Evolutionary conservation across 2,329 filamentous ascomycete genomes (phyloP).

Genomic region (Gyromitra esculenta): DNA sequence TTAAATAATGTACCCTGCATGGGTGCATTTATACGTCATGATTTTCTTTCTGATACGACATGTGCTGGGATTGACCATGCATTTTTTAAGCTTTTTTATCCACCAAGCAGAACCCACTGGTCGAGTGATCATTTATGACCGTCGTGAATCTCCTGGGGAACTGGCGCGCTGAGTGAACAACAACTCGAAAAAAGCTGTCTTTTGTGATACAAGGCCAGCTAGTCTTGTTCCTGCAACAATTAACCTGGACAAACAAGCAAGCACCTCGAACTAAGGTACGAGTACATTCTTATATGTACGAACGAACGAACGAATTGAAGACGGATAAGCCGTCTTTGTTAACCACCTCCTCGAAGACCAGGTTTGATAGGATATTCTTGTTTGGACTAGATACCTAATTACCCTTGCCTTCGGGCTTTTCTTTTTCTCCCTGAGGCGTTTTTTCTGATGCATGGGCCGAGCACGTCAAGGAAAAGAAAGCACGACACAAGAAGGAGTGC

Average conservation of each 20-base stretch:
- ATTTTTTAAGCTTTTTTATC: conserved; percentile 50
- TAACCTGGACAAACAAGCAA: conserved; percentile 40
- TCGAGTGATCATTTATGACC: conserved; percentile 52
- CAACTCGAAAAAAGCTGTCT: conserved; percentile 31
- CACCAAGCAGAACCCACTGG: conserved; percentile 32
- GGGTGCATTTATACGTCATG: conserved; percentile 50
- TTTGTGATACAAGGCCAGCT: conserved; percentile 42
- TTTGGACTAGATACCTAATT: conserved; percentile 44
- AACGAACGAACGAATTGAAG: conserved; percentile 25
- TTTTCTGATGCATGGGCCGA: conserved; percentile 50
- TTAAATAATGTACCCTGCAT: conserved; percentile 45
- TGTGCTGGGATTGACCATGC: conserved; percentile 48
- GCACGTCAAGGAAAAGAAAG: conserved; percentile 52
- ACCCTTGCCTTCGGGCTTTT: conserved; percentile 44
- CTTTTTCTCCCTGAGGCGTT: conserved; percentile 51
- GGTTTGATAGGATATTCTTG: conserved; percentile 51
- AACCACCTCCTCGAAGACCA: conserved; percentile 18
- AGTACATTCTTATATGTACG: conserved; percentile 41
- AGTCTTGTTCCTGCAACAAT: conserved; percentile 31
- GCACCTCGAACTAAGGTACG: conserved; percentile 47
- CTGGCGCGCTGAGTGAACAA: conserved; percentile 24
- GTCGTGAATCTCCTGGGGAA: background rate
- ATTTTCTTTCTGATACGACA: conserved; percentile 35
- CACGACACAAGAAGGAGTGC: conserved; percentile 38
- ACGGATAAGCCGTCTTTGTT: conserved; percentile 41